Conservation (phyloP, 352 stramenopile genomes). For the Phytophthora capsici region DNA sequence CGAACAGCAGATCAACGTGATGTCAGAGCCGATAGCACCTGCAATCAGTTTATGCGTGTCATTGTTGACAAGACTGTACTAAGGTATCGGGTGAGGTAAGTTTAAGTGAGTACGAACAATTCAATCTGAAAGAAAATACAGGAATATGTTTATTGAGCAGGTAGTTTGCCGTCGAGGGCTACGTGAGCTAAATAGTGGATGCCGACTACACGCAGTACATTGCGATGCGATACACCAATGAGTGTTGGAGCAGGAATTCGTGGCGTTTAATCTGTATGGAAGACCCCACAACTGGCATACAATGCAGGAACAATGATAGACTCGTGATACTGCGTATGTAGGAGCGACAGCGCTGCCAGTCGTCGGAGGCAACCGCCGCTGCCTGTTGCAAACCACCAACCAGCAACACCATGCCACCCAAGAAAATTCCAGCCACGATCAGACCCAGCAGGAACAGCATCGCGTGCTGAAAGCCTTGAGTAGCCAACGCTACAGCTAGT, state of each 20-base stretch:
- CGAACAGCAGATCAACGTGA: too few relatives aligned
- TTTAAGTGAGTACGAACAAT: too few relatives aligned
- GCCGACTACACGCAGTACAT: slow-evolving; percentile 70
- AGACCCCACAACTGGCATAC: slow-evolving; percentile 67
- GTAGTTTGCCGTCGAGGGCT: background rate
- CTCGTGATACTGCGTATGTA: slow-evolving; percentile 84
- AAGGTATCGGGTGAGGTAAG: too few relatives aligned
- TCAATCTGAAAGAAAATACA: too few relatives aligned
- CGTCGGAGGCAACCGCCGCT: slow-evolving; percentile 48
- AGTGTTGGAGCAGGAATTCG: slow-evolving; percentile 76
- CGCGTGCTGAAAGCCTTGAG: slow-evolving; percentile 57
- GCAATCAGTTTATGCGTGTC: slow-evolving; percentile 40
- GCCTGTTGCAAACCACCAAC: slow-evolving; percentile 66
- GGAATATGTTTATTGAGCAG: too few relatives aligned
- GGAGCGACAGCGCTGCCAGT: slow-evolving; percentile 75
- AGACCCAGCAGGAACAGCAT: slow-evolving; percentile 66
- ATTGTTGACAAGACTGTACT: too few relatives aligned
- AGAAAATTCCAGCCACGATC: slow-evolving; percentile 48
- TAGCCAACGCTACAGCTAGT: slow-evolving; percentile 53
- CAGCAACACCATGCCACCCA: slow-evolving; percentile 68
- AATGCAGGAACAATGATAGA: slow-evolving; percentile 80
- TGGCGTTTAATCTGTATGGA: slow-evolving; percentile 78
- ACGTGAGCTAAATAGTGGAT: slow-evolving; percentile 13
- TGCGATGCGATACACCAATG: slow-evolving; percentile 76
- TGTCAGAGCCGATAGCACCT: slow-evolving; percentile 59